These are phyloP conservation scores for Penicillium argentinense DNA, from an alignment of 495 filamentous ascomycete genomes.

Conservation along the genomic window DNA sequence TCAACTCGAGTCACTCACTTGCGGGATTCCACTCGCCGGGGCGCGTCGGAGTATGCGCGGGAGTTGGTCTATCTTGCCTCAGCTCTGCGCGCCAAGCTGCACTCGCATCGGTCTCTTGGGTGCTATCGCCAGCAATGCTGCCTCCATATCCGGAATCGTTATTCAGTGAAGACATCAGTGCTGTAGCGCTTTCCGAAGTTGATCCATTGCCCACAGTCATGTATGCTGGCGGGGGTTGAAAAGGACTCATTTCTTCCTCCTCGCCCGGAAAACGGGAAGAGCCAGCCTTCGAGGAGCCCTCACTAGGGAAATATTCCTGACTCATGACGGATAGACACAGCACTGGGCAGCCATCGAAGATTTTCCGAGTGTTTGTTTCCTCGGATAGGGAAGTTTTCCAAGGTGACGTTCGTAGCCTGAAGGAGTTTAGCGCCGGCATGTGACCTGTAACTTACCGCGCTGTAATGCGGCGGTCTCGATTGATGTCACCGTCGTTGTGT, in stretches of 20 bases:
- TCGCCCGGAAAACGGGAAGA: slow-evolving; percentile 37
- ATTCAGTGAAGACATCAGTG: slow-evolving; percentile 69
- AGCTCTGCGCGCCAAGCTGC: slow-evolving; percentile 58
- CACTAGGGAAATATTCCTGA: slow-evolving; percentile 63
- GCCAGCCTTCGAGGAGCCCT: slow-evolving; percentile 42
- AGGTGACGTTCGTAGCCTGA: slow-evolving; percentile 19
- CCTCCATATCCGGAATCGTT: slow-evolving; percentile 91
- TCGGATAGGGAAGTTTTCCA: slow-evolving; percentile 19
- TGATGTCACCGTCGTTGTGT: slow-evolving; percentile 30
- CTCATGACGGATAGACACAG: slow-evolving; percentile 57
- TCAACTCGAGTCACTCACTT: slow-evolving; percentile 21
- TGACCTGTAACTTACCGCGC: slow-evolving; percentile 20
- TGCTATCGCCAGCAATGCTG: slow-evolving; percentile 58
- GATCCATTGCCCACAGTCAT: slow-evolving; percentile 87
- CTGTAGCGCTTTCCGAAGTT: slow-evolving; percentile 69
- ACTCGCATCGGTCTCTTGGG: slow-evolving; percentile 44
- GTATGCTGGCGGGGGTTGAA: slow-evolving; percentile 59
- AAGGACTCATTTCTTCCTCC: slow-evolving; percentile 31
- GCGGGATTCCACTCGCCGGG: slow-evolving; percentile 50
- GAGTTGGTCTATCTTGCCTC: slow-evolving; percentile 66
- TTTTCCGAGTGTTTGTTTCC: slow-evolving; percentile 20
- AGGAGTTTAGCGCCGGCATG: slow-evolving; percentile 27
- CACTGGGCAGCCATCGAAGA: slow-evolving; percentile 17
- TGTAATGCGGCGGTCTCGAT: slow-evolving; percentile 3
- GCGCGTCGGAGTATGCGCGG: slow-evolving; percentile 53